phyloP scores from a whole-genome alignment of 495 filamentous ascomycete genomes.

The Friedmanniomyces simplex region DNA sequence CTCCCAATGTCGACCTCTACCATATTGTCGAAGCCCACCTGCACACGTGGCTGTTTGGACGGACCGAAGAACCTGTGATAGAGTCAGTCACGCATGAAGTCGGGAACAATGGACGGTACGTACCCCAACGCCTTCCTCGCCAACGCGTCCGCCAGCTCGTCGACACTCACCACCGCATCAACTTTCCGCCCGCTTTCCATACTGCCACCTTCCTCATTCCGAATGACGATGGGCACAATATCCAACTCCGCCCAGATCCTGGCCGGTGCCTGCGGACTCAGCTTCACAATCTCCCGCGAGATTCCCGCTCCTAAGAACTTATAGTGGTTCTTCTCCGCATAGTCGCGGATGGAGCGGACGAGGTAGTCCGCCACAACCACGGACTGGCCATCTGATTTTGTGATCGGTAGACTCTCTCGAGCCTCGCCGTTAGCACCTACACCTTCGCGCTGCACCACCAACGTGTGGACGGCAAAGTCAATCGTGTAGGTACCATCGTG shows the following conservation, averaged over 20 bases:
- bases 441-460: too few species aligned
- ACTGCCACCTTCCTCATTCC: too few species aligned
- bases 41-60: conserved; percentile 56
- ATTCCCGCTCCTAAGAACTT: conserved; percentile 41
- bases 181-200: conserved; percentile 13
- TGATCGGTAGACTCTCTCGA: neutral
- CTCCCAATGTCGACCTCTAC: conserved; percentile 66
- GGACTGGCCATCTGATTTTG: too few species aligned
- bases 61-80: conserved; percentile 62
- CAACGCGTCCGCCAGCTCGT: conserved; percentile 82
- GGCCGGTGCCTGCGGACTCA: conserved; percentile 53
- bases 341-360: conserved; percentile 22
- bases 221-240: conserved; percentile 54
- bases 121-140: conserved; percentile 69
- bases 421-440: conserved; percentile 11
- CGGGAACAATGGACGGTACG: conserved; percentile 12
- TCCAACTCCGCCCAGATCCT: conserved; percentile 75
- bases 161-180: conserved; percentile 41
- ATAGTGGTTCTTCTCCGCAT: conserved; percentile 25
- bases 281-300: conserved; percentile 39
- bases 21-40: conserved; percentile 62
- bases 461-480: conserved; percentile 52
- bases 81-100: conserved; percentile 13
- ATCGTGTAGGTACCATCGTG: conserved; percentile 71
- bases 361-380: conserved; percentile 22